A percentile compares a stretch with the other conserved stretches of the same genome.
These are phyloP conservation scores for Aspergillus sp. DNA, from an alignment of 2,329 filamentous ascomycete genomes.

Conservation along the genomic window DNA sequence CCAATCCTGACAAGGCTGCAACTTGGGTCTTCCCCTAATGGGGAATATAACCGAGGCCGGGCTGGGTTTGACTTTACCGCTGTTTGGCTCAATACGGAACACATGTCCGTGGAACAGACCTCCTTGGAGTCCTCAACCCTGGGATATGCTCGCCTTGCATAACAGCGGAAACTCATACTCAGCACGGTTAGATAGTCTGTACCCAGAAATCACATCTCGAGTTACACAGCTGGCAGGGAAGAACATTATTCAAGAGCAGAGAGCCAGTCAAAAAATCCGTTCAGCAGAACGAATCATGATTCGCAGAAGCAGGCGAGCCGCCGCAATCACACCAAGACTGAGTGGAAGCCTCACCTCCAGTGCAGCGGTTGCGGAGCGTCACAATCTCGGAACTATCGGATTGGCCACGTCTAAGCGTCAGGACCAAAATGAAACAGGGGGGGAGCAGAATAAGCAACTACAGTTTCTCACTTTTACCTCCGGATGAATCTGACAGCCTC, in stretches of 20 bases:
- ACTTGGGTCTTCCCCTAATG: constrained; percentile 13
- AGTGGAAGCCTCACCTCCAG: neutral
- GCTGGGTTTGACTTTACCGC: constrained; percentile 12
- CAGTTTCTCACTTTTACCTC: neutral
- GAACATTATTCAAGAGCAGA: neutral
- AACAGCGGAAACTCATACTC: constrained; percentile 1
- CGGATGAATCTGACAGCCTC: neutral
- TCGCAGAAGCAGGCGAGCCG: constrained; percentile 11
- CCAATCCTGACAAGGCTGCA: neutral
- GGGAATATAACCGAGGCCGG: constrained; percentile 22
- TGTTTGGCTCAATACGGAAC: constrained; percentile 1
- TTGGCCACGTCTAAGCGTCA: constrained; percentile 6
- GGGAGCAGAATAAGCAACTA: neutral
- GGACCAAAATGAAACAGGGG: neutral
- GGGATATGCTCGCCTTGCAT: constrained; percentile 2
- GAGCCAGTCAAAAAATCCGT: constrained; percentile 13
- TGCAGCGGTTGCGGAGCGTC: constrained; percentile 16
- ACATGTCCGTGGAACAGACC: neutral
- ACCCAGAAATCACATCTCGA: constrained; percentile 1
- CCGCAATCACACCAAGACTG: constrained; percentile 11
- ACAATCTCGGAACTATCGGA: constrained; percentile 26
- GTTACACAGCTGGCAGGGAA: constrained; percentile 5
- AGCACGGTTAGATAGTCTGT: neutral
- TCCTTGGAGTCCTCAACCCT: neutral
- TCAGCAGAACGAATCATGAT: constrained; percentile 8